Base-by-base conservation (phyloP, 2,329 filamentous ascomycete genomes). In the Penicillium sp. region DNA sequence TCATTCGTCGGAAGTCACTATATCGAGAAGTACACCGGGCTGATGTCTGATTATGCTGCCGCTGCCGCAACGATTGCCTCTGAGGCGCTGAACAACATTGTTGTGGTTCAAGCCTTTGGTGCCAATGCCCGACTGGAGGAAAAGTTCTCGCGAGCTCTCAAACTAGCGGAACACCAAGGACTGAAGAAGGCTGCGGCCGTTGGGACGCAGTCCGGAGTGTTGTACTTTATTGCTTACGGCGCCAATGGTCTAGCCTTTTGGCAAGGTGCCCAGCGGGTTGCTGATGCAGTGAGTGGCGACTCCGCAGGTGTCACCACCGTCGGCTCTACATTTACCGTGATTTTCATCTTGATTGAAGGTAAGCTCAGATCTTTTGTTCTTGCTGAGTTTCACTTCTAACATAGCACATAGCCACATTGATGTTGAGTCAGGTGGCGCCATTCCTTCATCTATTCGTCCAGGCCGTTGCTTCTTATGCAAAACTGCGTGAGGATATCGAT, bases 231-330 rank as follows among this genome's bases (percentile, higher is more conserved):
- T 65, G 86, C 87, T 4, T 90, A 89, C 65, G 83, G 86, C 2
- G 87, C 86, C 7, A 90, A 90, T 71, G 87, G 86, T 1, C 78
- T 91, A 15, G 86, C 88, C 0, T 90, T 89, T 70, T 91, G 87
- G 86, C 84, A 89, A 72, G 88, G 88, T 53, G 88, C 85, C 64
- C 81, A 78, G 38, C 82, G 82, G 56, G 82, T 88, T 45, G 82
- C 81, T 12, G 76, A 70, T n/a, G 55, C 70, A 4, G 70, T 76
- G 24, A 55, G 55, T 2, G 35, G 55, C 1, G 60, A 62, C 13
- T 53, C 66, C 2, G 30, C 56, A 0, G 73, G 71, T 10, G 60
- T 64, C 22, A 75, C 75, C 22, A 75, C 75, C 9, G 76, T 78
- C 4, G 76, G 76, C 37, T 66, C 76, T 24, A 72, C 71, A 0